Conservation (phyloP, 202 grass and related monocot genomes). For the Elaeis oleifera region DNA sequence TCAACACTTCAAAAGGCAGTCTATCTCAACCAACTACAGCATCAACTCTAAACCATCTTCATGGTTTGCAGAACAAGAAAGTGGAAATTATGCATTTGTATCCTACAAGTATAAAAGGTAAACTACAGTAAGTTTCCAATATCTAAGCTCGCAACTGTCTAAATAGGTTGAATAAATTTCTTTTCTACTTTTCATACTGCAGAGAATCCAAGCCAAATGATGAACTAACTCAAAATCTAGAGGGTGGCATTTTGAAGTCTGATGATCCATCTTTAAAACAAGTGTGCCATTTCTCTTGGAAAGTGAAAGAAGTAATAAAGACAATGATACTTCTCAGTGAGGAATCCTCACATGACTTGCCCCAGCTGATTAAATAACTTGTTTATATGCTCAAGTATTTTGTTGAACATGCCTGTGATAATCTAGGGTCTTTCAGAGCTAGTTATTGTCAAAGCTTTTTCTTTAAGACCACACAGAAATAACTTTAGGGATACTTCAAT, state of each 20-base stretch:
- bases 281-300: slow-evolving; percentile 15
- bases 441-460: no score
- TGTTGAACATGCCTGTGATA: no score
- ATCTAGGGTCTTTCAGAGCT: no score
- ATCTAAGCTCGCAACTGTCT: no score
- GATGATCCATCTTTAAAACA: slow-evolving; percentile 33
- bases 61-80: slow-evolving; percentile 24
- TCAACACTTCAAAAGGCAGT: slow-evolving; percentile 25
- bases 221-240: slow-evolving; percentile 29
- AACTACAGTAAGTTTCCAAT: no score
- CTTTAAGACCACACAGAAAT: no score
- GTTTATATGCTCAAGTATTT: no score
- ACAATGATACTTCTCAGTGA: slow-evolving; percentile 36
- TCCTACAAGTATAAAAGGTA: slow-evolving; percentile 43
- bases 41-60: slow-evolving; percentile 36
- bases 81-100: slow-evolving; percentile 32
- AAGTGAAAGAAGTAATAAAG: slow-evolving; percentile 22
- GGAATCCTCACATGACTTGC: not conserved
- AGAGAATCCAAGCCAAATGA: slow-evolving; percentile 39
- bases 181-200: slow-evolving; percentile 16
- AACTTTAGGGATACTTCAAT: no score
- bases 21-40: slow-evolving; percentile 33
- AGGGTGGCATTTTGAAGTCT: slow-evolving; percentile 33
- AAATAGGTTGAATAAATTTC: no score
- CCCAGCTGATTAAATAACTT: no score